Evolutionary conservation across 2,329 filamentous ascomycete genomes (phyloP).

Genomic region (Claviceps humidiphila): DNA sequence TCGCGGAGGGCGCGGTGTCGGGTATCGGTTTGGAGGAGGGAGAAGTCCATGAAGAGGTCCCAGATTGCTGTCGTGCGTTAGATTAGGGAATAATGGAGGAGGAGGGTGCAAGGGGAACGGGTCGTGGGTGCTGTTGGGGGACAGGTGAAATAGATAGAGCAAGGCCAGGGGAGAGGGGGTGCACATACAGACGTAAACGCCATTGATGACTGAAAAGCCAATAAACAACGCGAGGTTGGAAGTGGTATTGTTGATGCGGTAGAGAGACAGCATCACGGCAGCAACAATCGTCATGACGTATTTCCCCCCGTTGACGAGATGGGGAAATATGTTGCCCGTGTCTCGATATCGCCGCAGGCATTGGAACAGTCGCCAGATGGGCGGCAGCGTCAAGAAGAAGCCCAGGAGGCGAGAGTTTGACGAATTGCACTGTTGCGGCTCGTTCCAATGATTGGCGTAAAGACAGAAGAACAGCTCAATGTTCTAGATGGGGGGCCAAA

Average conservation of each 20-base stretch:
- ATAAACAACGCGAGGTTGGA: constrained; percentile 60
- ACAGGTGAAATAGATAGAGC: neutral
- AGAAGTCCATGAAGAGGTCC: constrained; percentile 96
- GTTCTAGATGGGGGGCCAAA: constrained; percentile 41
- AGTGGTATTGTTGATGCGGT: constrained; percentile 54
- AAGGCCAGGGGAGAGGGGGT: no score
- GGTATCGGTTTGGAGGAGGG: constrained; percentile 65
- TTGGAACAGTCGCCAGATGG: constrained; percentile 82
- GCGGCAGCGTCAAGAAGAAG: constrained; percentile 71
- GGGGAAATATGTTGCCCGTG: constrained; percentile 77
- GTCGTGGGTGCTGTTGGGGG: neutral
- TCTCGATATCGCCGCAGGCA: constrained; percentile 83
- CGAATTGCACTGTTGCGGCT: constrained; percentile 71
- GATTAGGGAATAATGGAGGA: neutral
- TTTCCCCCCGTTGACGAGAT: constrained; percentile 85
- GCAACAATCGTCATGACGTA: constrained; percentile 75
- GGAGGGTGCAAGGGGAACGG: neutral
- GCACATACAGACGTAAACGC: constrained; percentile 57
- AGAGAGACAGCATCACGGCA: constrained; percentile 67
- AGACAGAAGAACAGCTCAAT: constrained; percentile 89
- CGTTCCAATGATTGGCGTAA: constrained; percentile 65
- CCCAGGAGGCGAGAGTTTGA: constrained; percentile 70
- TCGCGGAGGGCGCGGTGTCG: constrained; percentile 58
- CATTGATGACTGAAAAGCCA: constrained; percentile 67
- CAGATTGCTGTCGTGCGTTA: constrained; percentile 47